phyloP scores from a whole-genome alignment of 164 flowering plant species.

The Macadamia tetraphylla region DNA sequence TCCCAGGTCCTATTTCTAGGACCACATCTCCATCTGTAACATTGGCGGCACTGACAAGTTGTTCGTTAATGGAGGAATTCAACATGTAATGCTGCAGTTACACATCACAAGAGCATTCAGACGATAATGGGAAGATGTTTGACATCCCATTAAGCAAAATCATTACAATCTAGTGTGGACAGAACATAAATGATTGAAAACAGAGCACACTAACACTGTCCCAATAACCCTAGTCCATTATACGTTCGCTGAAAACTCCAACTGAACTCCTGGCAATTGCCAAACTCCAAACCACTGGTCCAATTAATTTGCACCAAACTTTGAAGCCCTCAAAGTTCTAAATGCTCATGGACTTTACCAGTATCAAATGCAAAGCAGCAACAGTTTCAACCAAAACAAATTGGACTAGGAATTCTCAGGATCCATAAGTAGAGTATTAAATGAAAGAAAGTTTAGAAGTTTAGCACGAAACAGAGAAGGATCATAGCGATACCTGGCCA shows the following conservation, averaged over 20 bases:
- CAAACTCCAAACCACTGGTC: not conserved
- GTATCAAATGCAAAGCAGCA: not conserved
- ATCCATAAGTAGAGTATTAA: not conserved
- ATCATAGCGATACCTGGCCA: conserved; percentile 58
- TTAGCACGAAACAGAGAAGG: not conserved
- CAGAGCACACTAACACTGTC: too few species aligned
- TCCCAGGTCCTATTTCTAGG: conserved; percentile 94
- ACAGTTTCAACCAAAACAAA: not conserved
- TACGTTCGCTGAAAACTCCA: conserved; percentile 30
- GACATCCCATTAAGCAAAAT: too few species aligned
- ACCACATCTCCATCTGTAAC: conserved; percentile 76
- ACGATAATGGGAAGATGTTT: not conserved
- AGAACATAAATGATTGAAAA: too few species aligned
- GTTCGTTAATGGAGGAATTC: conserved; percentile 62
- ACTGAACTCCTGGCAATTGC: not conserved
- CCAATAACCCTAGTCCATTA: not conserved
- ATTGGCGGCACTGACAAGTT: conserved; percentile 54
- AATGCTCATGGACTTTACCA: too few species aligned
- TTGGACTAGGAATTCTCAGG: not conserved
- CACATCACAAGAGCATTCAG: not conserved
- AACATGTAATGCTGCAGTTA: conserved; percentile 89
- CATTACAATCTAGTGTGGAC: not conserved
- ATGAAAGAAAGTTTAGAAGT: not conserved
- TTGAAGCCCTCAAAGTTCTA: too few species aligned
- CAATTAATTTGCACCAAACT: not conserved